Base-by-base conservation (phyloP, 169 alveolate species). In the Eimeria acervulina region DNA sequence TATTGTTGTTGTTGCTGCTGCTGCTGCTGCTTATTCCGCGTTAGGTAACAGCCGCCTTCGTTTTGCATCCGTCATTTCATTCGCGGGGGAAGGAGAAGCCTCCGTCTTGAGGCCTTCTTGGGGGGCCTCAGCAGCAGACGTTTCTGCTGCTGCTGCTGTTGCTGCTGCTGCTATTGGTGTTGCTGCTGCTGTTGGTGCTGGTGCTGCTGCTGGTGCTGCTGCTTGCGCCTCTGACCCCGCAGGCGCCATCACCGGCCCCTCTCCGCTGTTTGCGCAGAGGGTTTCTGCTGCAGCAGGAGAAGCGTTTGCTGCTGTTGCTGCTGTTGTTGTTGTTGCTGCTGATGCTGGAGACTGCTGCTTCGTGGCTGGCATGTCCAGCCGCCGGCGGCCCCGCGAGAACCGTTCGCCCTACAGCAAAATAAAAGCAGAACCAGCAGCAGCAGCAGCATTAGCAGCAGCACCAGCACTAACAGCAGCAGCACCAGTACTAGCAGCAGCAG, bases 331-430 rank as follows among this genome's bases (percentile, higher is more conserved):
- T 19, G 51, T 51, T 52, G 90, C 70, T 44, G 90, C 44, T 23
- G 74, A 40, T 81, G 74, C 72, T n/a, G 91, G 52, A 38, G 91
- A 44, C 44, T 33, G 91, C 91, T 47, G 76, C 72, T 83, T 83
- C 36, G 91, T 51, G 5, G 91, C 92, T 31, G 96, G 96, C 59
- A 92, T 66, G 38, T 92, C 96, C 83, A 92, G 38, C 28, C 96
- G 96, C n/a, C 96, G 66, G 36, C 96, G 90, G 21, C 96, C 96
- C 15, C 96, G 66, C 5, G 96, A 76, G 31, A 92, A 92, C 17
- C 96, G 84, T 21, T 92, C 96, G 36, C 96, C 96, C 96, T 92
- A 92, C 72, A 38, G 81, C 93, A 87, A 31, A 28, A 76, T 33
- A 12, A 28, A 44, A 59, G 40, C 66, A 78, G 61, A 61, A 40